Base-by-base conservation (phyloP, 2,329 filamentous ascomycete species). In the Pseudogymnoascus sp. region DNA sequence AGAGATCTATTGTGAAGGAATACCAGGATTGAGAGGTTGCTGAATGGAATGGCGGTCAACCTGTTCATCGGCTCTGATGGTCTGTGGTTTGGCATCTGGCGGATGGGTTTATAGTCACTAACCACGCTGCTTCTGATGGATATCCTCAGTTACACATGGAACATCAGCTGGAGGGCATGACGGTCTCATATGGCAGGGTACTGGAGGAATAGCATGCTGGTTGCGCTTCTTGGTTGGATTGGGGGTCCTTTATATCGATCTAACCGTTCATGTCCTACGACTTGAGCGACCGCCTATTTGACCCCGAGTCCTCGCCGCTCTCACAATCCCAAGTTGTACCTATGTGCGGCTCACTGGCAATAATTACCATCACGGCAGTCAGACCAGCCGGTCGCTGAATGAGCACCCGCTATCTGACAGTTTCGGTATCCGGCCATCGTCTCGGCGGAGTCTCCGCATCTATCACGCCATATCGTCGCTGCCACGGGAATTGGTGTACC, bases 81-180 rank as follows among this genome's bases (percentile, higher is more conserved):
- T 10, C 28, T 16, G 28, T 57, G 51, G 28, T 34, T 54, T 57
- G 51, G 28, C 51, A n/a, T 57, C 51, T 57, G 28, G 7, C 23
- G 51, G 51, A 57, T 34, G 28, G 51, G 25, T 57, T 21, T 16
- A 57, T 57, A 57, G 51, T 57, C 51, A 57, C 51, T 57, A 57
- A 57, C 51, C 51, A 34, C 51, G 21, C 16, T 19, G 51, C 51
- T 6, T 57, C 51, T 57, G 51, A 34, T 57, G 51, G 28, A 2
- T 19, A 6, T 36, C 28, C 5, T 6, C 28, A 21, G 28, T 13
- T 34, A 21, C 51, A 57, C 16, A 34, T 57, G 51, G 51, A 21
- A 34, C 28, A 34, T 34, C 51, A 14, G 11, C 10, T 57, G 51
- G 51, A 57, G 16, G 51, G n/a, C 6, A 34, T 57, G 11, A 4